A percentile compares a stretch with the other conserved stretches of the same genome.
Evolutionary conservation across 805 yeast species (phyloP).

Genomic region (Monosporozyma unispora): DNA sequence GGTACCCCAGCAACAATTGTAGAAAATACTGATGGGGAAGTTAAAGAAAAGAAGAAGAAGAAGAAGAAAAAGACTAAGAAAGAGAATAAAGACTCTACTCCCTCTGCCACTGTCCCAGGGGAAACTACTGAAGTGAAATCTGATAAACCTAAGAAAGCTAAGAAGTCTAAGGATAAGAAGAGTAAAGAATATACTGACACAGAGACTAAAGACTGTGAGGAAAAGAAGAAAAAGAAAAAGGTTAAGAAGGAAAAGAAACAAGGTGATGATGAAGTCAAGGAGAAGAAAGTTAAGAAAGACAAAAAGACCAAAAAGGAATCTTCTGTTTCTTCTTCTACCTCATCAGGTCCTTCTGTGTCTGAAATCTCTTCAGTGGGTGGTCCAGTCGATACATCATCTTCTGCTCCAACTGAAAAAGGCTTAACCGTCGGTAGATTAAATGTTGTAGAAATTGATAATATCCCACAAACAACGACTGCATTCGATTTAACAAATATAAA

Average conservation of each 20-base stretch:
- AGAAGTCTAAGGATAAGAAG: background rate
- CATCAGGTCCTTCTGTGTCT: too few relatives aligned
- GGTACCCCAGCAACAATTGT: too few relatives aligned
- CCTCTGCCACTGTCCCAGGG: too few relatives aligned
- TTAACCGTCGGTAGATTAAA: background rate
- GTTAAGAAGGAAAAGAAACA: slow-evolving; percentile 2
- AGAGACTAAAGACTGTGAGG: background rate
- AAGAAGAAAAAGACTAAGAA: background rate
- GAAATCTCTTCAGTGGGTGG: background rate
- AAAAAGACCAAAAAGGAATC: slow-evolving; percentile 2
- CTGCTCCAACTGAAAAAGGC: background rate
- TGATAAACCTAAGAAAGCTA: too few relatives aligned
- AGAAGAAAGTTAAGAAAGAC: slow-evolving; percentile 1
- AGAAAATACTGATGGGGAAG: too few relatives aligned
- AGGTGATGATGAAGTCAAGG: slow-evolving; percentile 2
- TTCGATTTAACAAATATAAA: slow-evolving; percentile 9
- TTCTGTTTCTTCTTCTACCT: background rate
- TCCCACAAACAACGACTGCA: background rate
- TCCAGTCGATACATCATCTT: background rate
- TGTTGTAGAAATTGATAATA: background rate
- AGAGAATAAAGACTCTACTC: background rate
- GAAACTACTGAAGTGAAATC: background rate
- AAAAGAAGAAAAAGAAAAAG: slow-evolving; percentile 5
- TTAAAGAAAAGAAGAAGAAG: background rate
- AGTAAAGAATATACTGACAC: background rate